Evolutionary conservation across 2,329 filamentous ascomycete species (phyloP), one percentile per base, ranked within the genome.

Genomic region (Alternaria dauci): DNA sequence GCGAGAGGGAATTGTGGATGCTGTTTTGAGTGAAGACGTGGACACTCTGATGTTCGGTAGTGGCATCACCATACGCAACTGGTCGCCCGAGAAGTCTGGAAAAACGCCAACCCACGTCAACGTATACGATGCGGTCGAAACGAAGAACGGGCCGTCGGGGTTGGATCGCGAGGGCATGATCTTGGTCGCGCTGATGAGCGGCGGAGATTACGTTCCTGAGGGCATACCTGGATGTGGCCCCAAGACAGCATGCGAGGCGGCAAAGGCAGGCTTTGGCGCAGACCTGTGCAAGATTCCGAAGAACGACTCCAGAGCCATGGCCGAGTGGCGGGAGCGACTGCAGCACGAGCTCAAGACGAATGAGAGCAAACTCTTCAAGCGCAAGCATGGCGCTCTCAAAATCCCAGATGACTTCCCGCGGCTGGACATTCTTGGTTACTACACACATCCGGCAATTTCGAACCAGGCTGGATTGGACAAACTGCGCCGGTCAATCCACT

Each of bases 21-120:
- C 92, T 0, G 95, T 98, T 1, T 83, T 99, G 70, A 97, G 92
- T 76, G 94, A 99, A 76, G 95, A 99, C 82, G 93, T 97, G 43
- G 95, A 99, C 76, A 95, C 94, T 2, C 87, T 98, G 71, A 98
- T 98, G 94, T 98, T 98, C 80, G 95, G 95, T 1, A 95, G 93
- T 65, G 89, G 87, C 0, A 80, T 88, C 38, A 94, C 91, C 0
- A 80, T 97, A 42, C 86, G 93, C 52, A 94, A 93, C 71, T 97
- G 92, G 89, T 91, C 91, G 0, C 86, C 91, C 3, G 92, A 96
- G 73, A 85, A 82, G 44, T 85, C 82, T n/a, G 86, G 84, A 69
- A 91, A 90, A 62, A 82, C 81, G 0, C 92, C 93, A 0, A 97
- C 94, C 0, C 95, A 98, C 72, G 90, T 98, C 54, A 92, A 90